Conservation (phyloP, 176 grass and related monocot genomes). For the Echinochloa phyllopogon region DNA sequence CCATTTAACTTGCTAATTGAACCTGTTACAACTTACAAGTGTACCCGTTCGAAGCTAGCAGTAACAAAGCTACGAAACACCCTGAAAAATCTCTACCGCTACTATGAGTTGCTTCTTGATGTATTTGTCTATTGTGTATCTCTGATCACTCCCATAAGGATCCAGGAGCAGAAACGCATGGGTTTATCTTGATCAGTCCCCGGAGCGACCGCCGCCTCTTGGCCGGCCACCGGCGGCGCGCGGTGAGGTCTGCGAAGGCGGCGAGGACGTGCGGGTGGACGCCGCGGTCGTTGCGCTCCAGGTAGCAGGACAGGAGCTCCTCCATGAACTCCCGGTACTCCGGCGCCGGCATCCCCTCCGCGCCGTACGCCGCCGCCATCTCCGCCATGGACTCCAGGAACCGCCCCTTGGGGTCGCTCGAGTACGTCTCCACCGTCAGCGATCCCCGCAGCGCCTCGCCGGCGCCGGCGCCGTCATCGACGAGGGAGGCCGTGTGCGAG, state of each 20-base stretch:
- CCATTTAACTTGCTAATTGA: not conserved
- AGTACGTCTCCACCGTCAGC: constrained; percentile 33
- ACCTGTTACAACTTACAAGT: not conserved
- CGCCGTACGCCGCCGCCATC: constrained; percentile 40
- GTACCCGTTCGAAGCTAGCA: not conserved
- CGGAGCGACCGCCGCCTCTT: constrained; percentile 1
- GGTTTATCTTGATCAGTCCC: constrained; percentile 7
- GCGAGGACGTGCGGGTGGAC: constrained; percentile 42
- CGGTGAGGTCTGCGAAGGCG: constrained; percentile 40
- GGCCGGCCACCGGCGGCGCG: not conserved
- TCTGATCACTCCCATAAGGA: not conserved
- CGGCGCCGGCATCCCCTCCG: constrained; percentile 22
- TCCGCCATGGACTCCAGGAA: constrained; percentile 52
- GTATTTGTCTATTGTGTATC: not conserved
- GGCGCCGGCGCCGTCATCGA: not conserved
- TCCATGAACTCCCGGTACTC: constrained; percentile 47
- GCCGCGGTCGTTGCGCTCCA: constrained; percentile 44
- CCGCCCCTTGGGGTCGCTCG: constrained; percentile 31
- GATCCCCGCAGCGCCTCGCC: not conserved
- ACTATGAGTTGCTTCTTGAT: not conserved
- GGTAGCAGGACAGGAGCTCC: constrained; percentile 37
- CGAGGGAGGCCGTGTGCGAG: constrained; percentile 27
- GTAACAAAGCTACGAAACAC: not conserved
- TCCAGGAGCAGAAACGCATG: not conserved
- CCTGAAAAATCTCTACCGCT: not conserved